Percentiles rank a stretch among this genome's conserved stretches.
These are phyloP conservation scores for Aspergillus sclerotioniger DNA, from an alignment of 495 filamentous ascomycete species.

Conservation along the genomic window DNA sequence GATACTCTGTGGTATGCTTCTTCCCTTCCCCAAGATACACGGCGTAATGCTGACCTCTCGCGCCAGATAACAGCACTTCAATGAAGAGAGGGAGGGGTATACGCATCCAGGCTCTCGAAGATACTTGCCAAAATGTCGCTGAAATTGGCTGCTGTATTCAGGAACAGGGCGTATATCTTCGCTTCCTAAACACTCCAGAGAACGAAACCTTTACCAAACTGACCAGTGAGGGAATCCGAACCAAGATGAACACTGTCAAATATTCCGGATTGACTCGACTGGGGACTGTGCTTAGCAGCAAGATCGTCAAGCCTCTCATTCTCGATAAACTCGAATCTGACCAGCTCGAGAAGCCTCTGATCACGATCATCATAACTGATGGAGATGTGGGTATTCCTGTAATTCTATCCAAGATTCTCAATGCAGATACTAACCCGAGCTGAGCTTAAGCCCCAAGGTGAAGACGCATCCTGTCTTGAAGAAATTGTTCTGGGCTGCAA, in stretches of 20 bases:
- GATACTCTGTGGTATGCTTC: background rate
- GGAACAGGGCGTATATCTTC: background rate
- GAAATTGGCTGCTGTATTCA: background rate
- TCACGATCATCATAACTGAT: background rate
- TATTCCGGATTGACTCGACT: background rate
- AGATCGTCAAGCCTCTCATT: background rate
- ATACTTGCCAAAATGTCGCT: background rate
- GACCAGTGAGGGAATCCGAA: background rate
- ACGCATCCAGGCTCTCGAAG: background rate
- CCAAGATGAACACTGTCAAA: background rate
- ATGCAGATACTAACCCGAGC: background rate
- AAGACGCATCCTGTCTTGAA: background rate
- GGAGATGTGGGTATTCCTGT: background rate
- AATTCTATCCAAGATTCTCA: background rate
- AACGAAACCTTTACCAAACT: background rate
- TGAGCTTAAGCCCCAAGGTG: background rate
- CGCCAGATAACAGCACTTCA: background rate
- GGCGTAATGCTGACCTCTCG: background rate
- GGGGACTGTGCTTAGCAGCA: background rate
- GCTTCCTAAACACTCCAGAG: background rate
- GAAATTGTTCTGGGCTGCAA: background rate
- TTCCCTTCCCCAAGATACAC: background rate
- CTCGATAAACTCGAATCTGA: background rate
- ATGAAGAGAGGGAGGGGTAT: background rate
- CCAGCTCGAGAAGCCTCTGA: background rate